phyloP scores from a whole-genome alignment of 2,329 filamentous ascomycete genomes.

The Cadophora sp. region DNA sequence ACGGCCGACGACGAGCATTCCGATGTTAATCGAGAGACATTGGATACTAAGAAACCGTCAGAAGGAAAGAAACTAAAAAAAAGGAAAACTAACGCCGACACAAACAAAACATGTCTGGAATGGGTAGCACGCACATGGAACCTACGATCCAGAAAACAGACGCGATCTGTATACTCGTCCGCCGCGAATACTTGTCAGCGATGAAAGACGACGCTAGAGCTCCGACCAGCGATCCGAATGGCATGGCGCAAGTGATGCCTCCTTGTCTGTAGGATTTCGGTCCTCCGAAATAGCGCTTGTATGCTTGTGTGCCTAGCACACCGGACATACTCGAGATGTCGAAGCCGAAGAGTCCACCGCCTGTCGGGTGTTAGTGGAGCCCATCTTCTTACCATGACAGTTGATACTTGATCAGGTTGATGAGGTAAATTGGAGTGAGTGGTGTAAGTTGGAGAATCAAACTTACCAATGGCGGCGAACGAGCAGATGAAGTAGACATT shows the following conservation, averaged over 20 bases:
- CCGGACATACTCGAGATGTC: slow-evolving; percentile 79
- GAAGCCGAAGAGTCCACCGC: slow-evolving; percentile 77
- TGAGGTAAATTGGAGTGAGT: too few relatives aligned
- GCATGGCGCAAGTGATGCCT: slow-evolving; percentile 76
- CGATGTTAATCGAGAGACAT: slow-evolving; percentile 66
- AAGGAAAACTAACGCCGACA: not conserved
- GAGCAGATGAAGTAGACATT: slow-evolving; percentile 67
- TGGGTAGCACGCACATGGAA: slow-evolving; percentile 44
- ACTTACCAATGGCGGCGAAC: slow-evolving; percentile 66
- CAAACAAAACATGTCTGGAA: not conserved
- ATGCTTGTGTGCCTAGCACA: slow-evolving; percentile 70
- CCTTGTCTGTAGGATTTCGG: slow-evolving; percentile 65
- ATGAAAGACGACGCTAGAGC: slow-evolving; percentile 62
- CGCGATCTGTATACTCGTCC: slow-evolving; percentile 54
- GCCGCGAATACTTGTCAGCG: slow-evolving; percentile 58
- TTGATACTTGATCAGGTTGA: not conserved
- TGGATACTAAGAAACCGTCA: slow-evolving; percentile 57
- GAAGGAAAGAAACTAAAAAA: not conserved
- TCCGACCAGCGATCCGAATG: slow-evolving; percentile 72
- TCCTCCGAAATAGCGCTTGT: slow-evolving; percentile 75
- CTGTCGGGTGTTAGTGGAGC: slow-evolving; percentile 45
- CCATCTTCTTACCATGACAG: not conserved
- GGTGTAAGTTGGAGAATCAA: slow-evolving; percentile 11
- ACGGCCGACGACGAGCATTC: slow-evolving; percentile 75
- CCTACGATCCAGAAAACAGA: slow-evolving; percentile 57